Percentiles rank a stretch among this genome's conserved stretches.
Conservation (phyloP, 2,329 filamentous ascomycete species). For the Diatrype stigma region DNA sequence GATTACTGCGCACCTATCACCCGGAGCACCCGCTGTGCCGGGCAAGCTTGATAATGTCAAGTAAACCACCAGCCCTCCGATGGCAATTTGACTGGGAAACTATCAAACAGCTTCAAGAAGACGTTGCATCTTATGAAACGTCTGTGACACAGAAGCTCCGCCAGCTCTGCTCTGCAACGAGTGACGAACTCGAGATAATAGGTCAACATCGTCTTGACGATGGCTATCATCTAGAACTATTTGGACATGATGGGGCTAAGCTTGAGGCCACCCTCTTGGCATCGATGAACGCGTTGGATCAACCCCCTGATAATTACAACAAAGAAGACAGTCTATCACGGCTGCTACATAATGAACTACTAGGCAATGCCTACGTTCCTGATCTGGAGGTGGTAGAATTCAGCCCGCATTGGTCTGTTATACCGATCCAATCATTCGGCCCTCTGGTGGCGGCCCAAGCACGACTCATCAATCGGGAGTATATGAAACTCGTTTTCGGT, state of each 20-base stretch:
- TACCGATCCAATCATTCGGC: constrained; percentile 69
- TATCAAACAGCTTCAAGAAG: constrained; percentile 59
- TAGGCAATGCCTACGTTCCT: constrained; percentile 17
- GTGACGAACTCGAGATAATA: background rate
- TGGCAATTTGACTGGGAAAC: constrained; percentile 72
- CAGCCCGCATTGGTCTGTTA: constrained; percentile 53
- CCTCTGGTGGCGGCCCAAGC: constrained; percentile 72
- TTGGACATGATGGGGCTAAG: constrained; percentile 42
- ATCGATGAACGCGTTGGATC: constrained; percentile 46
- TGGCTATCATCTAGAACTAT: constrained; percentile 37
- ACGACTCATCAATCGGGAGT: constrained; percentile 70
- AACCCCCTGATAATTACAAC: constrained; percentile 22
- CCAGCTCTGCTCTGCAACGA: background rate
- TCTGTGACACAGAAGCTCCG: constrained; percentile 27
- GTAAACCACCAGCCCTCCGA: constrained; percentile 52
- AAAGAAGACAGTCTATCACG: constrained; percentile 33
- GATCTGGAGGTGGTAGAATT: constrained; percentile 26
- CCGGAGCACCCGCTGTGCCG: constrained; percentile 65
- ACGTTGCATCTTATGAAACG: constrained; percentile 51
- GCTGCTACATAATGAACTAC: constrained; percentile 38
- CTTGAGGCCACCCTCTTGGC: constrained; percentile 45
- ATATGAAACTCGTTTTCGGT: constrained; percentile 70
- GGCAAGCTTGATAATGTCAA: constrained; percentile 39
- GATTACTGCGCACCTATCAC: constrained; percentile 67
- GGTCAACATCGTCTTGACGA: constrained; percentile 4